A percentile compares a stretch with the other conserved stretches of the same genome.
These are phyloP conservation scores for Bryum argenteum DNA, from an alignment of 225 moss, liverwort and hornwort genomes.

Conservation along the genomic window DNA sequence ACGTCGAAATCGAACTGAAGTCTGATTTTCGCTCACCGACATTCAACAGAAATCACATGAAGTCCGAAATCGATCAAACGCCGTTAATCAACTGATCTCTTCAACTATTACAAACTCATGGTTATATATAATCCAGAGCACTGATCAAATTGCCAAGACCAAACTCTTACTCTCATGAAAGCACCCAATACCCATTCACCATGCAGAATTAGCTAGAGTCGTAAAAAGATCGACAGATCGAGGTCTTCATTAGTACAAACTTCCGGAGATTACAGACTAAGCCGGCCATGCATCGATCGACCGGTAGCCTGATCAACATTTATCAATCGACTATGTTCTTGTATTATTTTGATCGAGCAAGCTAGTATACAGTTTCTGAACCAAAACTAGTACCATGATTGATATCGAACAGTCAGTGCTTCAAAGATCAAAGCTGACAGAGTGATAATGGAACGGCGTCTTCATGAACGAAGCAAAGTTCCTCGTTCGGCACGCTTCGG, in stretches of 20 bases:
- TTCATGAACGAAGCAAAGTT: slow-evolving; percentile 32
- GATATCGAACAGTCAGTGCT: not conserved
- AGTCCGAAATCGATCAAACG: too few species aligned
- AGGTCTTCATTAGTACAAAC: not conserved
- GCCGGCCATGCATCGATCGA: not conserved
- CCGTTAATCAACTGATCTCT: too few species aligned
- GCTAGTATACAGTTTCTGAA: not conserved
- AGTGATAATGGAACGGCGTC: slow-evolving; percentile 50
- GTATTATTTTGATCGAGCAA: not conserved
- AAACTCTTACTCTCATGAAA: too few species aligned
- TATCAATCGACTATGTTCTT: not conserved
- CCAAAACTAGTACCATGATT: not conserved
- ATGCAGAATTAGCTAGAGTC: not conserved
- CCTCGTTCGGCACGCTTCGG: slow-evolving; percentile 39
- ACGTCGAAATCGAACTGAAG: too few species aligned
- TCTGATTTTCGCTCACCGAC: too few species aligned
- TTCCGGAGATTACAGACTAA: not conserved
- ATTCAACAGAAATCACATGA: too few species aligned
- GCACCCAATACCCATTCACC: too few species aligned
- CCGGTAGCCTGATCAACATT: not conserved
- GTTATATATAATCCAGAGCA: too few species aligned
- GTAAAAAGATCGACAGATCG: not conserved
- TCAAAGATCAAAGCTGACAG: slow-evolving; percentile 47
- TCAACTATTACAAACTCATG: too few species aligned
- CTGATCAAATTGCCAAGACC: too few species aligned